A percentile compares a stretch with the other conserved stretches of the same genome.
Conservation (phyloP, 495 filamentous ascomycete genomes). For the Patellaria atrata region DNA sequence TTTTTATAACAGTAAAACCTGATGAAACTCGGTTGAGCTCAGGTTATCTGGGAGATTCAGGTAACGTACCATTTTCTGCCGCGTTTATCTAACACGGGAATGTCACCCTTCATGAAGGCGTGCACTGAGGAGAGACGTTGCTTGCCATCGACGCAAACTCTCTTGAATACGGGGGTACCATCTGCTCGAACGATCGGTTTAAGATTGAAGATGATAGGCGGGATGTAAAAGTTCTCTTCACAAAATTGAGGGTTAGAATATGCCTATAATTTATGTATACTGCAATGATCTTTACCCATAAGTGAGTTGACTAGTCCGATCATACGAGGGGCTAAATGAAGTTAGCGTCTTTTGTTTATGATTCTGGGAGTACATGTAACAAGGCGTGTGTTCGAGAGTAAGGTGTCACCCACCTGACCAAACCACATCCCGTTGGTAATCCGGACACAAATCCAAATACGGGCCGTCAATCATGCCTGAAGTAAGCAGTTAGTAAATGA, state of each 20-base stretch:
- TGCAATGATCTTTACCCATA: conserved; percentile 28
- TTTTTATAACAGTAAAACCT: conserved; percentile 16
- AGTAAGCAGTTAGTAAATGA: background rate
- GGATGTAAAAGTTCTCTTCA: conserved; percentile 33
- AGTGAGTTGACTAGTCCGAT: conserved; percentile 30
- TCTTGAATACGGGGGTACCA: conserved; percentile 8
- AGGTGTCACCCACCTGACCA: conserved; percentile 23
- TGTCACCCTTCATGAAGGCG: conserved; percentile 32
- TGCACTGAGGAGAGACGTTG: conserved; percentile 34
- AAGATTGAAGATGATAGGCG: conserved; percentile 38
- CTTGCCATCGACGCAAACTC: conserved; percentile 37
- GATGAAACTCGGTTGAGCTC: background rate
- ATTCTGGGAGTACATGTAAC: too few species aligned
- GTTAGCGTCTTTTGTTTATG: too few species aligned
- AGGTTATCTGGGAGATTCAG: background rate
- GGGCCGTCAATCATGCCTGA: conserved; percentile 25
- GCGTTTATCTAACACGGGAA: conserved; percentile 29
- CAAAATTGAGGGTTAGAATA: background rate
- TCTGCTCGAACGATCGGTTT: conserved; percentile 16
- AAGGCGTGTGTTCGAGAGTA: background rate
- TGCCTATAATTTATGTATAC: too few species aligned
- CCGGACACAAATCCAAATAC: conserved; percentile 30
- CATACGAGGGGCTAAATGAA: conserved; percentile 14
- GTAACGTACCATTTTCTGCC: conserved; percentile 23
- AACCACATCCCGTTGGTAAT: conserved; percentile 37